These are phyloP conservation scores for Globisporangium takayamanum DNA, from an alignment of 352 stramenopile genomes.

Conservation along the genomic window DNA sequence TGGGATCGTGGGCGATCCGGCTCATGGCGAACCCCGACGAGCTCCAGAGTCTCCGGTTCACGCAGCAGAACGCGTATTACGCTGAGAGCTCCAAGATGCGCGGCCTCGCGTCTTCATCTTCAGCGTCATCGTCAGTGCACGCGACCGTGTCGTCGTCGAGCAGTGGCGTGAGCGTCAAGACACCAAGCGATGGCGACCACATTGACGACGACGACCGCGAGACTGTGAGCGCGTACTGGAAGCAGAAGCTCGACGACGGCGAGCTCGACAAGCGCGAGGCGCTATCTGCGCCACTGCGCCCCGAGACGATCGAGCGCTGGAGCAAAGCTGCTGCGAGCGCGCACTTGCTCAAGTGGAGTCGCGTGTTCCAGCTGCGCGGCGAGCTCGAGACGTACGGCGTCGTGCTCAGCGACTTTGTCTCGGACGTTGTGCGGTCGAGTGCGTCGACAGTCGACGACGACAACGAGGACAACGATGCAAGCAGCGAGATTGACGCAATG, in stretches of 20 bases:
- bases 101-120: neutral
- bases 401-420: slow-evolving; percentile 32
- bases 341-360: slow-evolving; percentile 42
- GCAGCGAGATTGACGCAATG: slow-evolving; percentile 8
- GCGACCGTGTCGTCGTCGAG: slow-evolving; percentile 7
- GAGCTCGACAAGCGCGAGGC: too few relatives aligned
- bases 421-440: slow-evolving; percentile 11
- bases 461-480: neutral
- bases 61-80: slow-evolving; percentile 70
- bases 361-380: slow-evolving; percentile 31
- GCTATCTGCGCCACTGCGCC: slow-evolving; percentile 4
- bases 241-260: slow-evolving; percentile 21
- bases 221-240: slow-evolving; percentile 35
- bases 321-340: slow-evolving; percentile 16
- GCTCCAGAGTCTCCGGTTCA: slow-evolving; percentile 47
- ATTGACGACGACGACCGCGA: slow-evolving; percentile 20
- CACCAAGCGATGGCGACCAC: too few relatives aligned
- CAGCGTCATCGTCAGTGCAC: neutral
- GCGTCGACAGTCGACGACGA: neutral
- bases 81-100: slow-evolving; percentile 35
- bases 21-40: slow-evolving; percentile 39
- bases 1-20: slow-evolving; percentile 46
- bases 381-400: slow-evolving; percentile 27
- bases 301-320: slow-evolving; percentile 30
- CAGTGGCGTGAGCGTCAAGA: neutral